Evolutionary conservation across 2,329 filamentous ascomycete species (phyloP), one percentile per base, ranked within the genome.

Genomic region (Penicillium sp.): DNA sequence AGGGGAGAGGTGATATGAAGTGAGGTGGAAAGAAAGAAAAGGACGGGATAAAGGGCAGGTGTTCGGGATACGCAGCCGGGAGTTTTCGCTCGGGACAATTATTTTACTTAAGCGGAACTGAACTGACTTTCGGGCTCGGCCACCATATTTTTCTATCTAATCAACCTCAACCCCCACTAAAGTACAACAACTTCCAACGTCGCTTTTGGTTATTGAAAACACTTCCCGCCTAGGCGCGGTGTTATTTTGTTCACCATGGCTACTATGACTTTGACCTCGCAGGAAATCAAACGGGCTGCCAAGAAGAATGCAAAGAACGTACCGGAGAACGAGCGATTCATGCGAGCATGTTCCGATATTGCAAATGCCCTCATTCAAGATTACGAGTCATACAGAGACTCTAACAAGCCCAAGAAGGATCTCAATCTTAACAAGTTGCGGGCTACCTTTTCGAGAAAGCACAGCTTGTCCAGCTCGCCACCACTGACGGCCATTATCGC

Each of bases 401-500:
- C 84, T 49, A 86, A 85, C 45, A 87, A 85, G 59, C 83, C 88
- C 0, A 86, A 86, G 70, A 90, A 88, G 72, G 92, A 99, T 74
- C 84, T 97, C 75, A 99, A 99, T 72, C 82, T 99, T 66, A 99
- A 99, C 76, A 82, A 86, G 56, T 76, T 99, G 63, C 87, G 94
- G 44, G 87, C 90, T 53, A 92, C 92, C 71, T 85, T 96, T 60
- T 85, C 94, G 44, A 96, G 94, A 78, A 97, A 97, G 78, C 92
- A 97, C 78, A 89, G 87, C 72, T 80, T 99, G 59, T 88, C 86
- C 73, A 91, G 86, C 59, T 90, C 96, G 65, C 94, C 94, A 32
- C 91, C 95, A 26, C 79, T 99, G 62, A 97, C 93, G 9, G 93
- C 94, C 58, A 99, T 99, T 70, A 97, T 99, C 70, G 91, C 94